Conservation (phyloP, 192 early-diverging fungal genomes). For the Umbelopsis sp. region DNA sequence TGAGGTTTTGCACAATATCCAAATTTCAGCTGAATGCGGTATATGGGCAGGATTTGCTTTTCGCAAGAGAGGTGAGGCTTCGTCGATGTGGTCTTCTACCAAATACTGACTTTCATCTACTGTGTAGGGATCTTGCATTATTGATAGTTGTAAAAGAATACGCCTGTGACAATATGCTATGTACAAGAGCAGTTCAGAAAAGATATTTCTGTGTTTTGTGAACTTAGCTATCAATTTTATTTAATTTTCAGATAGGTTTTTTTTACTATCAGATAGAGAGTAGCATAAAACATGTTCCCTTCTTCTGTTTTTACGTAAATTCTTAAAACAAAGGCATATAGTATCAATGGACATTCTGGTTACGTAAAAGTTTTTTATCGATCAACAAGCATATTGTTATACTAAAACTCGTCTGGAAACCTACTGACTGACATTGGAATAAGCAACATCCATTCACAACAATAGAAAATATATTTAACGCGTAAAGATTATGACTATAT, state of each 20-base stretch:
- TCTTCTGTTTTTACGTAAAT: slow-evolving; percentile 1
- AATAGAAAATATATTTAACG: too few species aligned
- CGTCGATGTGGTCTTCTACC: not conserved
- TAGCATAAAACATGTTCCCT: not conserved
- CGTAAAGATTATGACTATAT: too few species aligned
- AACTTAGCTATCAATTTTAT: not conserved
- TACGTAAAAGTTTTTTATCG: not conserved
- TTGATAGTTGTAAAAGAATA: not conserved
- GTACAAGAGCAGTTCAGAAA: not conserved
- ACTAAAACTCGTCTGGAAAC: too few species aligned
- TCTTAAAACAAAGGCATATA: not conserved
- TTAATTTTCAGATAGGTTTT: not conserved
- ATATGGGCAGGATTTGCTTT: not conserved
- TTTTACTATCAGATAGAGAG: not conserved
- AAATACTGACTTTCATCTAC: not conserved
- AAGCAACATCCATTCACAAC: too few species aligned
- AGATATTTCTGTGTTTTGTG: not conserved
- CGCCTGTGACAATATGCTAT: not conserved
- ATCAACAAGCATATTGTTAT: too few species aligned
- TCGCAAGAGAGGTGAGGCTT: slow-evolving; percentile 4
- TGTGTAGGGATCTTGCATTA: not conserved
- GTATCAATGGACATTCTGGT: not conserved
- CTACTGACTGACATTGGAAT: too few species aligned
- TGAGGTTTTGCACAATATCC: not conserved
- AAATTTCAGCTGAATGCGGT: not conserved